phyloP scores from a whole-genome alignment of 495 filamentous ascomycete species.

The Lichenothelia convexa region DNA sequence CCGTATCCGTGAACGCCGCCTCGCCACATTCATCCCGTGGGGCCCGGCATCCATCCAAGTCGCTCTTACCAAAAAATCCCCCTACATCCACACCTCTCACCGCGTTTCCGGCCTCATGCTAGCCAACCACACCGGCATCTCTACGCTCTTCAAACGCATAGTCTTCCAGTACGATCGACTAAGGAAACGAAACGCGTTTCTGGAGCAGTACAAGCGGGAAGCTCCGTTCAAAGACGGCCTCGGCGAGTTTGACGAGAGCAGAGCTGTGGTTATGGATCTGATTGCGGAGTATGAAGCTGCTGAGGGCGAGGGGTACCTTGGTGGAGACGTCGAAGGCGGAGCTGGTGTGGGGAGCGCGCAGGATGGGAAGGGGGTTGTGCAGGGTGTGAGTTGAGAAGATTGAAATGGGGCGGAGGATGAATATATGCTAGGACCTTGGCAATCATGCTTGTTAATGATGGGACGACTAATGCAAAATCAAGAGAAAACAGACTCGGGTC shows the following conservation, averaged over 20 bases:
- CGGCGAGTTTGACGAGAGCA: constrained; percentile 89
- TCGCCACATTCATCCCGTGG: constrained; percentile 97
- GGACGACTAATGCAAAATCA: too few species aligned
- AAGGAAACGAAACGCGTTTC: constrained; percentile 87
- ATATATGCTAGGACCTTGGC: too few species aligned
- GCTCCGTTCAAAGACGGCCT: constrained; percentile 76
- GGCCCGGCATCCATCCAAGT: constrained; percentile 97
- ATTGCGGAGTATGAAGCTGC: constrained; percentile 93
- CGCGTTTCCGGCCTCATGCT: constrained; percentile 94
- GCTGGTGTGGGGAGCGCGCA: neutral
- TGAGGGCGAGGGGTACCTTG: constrained; percentile 69
- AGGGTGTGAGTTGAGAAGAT: too few species aligned
- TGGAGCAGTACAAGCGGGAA: constrained; percentile 90
- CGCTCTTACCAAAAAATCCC: constrained; percentile 86
- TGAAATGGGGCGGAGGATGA: too few species aligned
- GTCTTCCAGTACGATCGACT: constrained; percentile 77
- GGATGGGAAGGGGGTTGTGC: too few species aligned
- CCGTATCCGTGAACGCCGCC: constrained; percentile 79
- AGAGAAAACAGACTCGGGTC: too few species aligned
- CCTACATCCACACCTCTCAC: constrained; percentile 68
- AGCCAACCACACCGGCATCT: constrained; percentile 94
- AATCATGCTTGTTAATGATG: too few species aligned
- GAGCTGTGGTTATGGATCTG: constrained; percentile 70
- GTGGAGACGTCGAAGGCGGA: constrained; percentile 5
- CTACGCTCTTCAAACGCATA: constrained; percentile 89